Evolutionary conservation across 768 basidiomycete genomes (phyloP).

Genomic region (Neoboletus brunneissimus): DNA sequence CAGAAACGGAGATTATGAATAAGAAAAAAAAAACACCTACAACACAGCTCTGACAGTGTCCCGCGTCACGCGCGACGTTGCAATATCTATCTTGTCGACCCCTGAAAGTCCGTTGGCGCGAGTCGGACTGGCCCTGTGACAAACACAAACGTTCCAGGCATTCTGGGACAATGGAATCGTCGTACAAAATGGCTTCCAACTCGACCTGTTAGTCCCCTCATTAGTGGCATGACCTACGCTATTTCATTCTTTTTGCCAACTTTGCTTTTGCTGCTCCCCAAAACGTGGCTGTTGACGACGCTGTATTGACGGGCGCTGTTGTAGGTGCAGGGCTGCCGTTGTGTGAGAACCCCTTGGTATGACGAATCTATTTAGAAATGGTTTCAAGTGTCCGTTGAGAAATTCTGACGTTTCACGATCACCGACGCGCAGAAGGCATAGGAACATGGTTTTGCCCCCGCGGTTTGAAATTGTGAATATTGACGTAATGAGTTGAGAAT

Average conservation of each 20-base stretch:
- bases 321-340: too few species aligned
- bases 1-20: slow-evolving; percentile 49
- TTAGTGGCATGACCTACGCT: too few species aligned
- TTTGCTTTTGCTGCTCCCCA: too few species aligned
- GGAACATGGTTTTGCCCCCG: too few species aligned
- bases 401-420: too few species aligned
- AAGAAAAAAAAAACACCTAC: not conserved
- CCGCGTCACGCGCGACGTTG: slow-evolving; percentile 68
- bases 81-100: slow-evolving; percentile 77
- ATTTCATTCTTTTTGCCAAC: too few species aligned
- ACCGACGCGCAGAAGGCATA: too few species aligned
- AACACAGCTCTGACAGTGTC: slow-evolving; percentile 58
- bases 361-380: too few species aligned
- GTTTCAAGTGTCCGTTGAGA: too few species aligned
- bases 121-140: slow-evolving; percentile 69
- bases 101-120: slow-evolving; percentile 70
- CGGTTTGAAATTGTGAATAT: not conserved
- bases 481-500: not conserved
- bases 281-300: too few species aligned
- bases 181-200: slow-evolving; percentile 72
- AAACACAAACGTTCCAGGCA: slow-evolving; percentile 74
- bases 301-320: too few species aligned
- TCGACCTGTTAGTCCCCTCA: slow-evolving; percentile 54
- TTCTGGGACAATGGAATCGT: slow-evolving; percentile 74
- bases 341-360: too few species aligned